Conservation (phyloP, 148 eudicot species). For the Chenopodium quinoa region DNA sequence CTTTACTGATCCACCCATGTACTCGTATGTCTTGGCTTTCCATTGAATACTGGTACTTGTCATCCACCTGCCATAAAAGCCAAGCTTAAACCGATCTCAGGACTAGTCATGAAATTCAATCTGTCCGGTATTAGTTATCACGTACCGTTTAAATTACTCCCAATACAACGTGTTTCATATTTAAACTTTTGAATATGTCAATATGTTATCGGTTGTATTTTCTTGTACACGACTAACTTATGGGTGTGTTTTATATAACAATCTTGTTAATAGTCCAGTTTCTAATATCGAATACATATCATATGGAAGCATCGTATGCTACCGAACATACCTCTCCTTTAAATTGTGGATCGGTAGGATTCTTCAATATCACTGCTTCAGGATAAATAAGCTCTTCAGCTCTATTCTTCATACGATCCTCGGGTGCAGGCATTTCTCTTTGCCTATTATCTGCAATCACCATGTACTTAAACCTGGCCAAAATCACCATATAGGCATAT, state of each 20-base stretch:
- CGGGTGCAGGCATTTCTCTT: conserved; percentile 53
- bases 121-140: no score
- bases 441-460: conserved; percentile 45
- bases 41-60: conserved; percentile 71
- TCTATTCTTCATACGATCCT: conserved; percentile 42
- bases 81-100: neutral
- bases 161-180: no score
- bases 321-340: conserved; percentile 43
- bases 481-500: no score
- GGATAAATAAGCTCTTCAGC: conserved; percentile 41
- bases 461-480: conserved; percentile 44
- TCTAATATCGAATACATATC: neutral
- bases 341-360: conserved; percentile 39
- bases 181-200: no score
- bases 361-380: conserved; percentile 43
- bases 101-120: no score
- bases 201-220: no score
- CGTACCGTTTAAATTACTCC: no score
- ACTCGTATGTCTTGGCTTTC: conserved; percentile 62
- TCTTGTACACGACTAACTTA: no score
- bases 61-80: conserved; percentile 58
- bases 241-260: no score
- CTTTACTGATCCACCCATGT: conserved; percentile 67
- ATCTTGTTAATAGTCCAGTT: no score
- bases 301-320: neutral